Percentiles rank a stretch among this genome's conserved stretches.
Conservation (phyloP, 495 filamentous ascomycete species). For the Penicillium silybi region DNA sequence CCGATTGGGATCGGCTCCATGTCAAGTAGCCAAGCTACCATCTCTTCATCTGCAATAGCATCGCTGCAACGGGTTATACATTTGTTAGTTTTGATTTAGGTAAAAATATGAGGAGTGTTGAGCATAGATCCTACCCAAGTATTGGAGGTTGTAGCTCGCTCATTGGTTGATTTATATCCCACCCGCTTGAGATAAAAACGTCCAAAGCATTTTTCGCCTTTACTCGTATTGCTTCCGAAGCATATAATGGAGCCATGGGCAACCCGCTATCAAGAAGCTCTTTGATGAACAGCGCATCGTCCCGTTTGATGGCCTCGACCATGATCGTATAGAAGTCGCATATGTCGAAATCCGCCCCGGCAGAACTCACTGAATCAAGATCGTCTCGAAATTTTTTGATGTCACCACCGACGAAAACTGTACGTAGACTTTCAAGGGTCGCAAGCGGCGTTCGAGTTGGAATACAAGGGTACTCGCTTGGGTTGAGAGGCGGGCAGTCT, state of each 20-base stretch:
- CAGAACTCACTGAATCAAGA: conserved; percentile 13
- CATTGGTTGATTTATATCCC: conserved; percentile 18
- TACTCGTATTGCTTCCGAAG: conserved; percentile 3
- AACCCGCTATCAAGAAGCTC: conserved; percentile 14
- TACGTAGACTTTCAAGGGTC: too few species aligned
- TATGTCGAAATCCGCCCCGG: conserved; percentile 10
- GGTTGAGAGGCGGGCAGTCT: conserved; percentile 11
- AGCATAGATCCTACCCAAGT: conserved; percentile 8
- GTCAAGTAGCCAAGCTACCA: conserved; percentile 21
- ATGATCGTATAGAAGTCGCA: conserved; percentile 13
- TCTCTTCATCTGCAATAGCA: conserved; percentile 17
- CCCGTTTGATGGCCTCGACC: conserved; percentile 12
- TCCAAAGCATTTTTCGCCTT: conserved; percentile 10
- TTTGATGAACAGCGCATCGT: conserved; percentile 7
- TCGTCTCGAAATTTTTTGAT: conserved; percentile 10
- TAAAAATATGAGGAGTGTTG: neutral
- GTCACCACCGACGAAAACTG: neutral
- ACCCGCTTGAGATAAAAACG: conserved; percentile 7
- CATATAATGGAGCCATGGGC: conserved; percentile 6
- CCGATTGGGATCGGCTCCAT: conserved; percentile 20
- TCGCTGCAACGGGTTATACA: conserved; percentile 12
- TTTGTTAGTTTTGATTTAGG: neutral
- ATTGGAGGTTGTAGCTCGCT: conserved; percentile 13
- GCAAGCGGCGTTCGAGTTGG: too few species aligned
- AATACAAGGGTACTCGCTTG: conserved; percentile 8